Evolutionary conservation across 2,329 filamentous ascomycete species (phyloP).

Genomic region (Aspergillus pseudotamarii): DNA sequence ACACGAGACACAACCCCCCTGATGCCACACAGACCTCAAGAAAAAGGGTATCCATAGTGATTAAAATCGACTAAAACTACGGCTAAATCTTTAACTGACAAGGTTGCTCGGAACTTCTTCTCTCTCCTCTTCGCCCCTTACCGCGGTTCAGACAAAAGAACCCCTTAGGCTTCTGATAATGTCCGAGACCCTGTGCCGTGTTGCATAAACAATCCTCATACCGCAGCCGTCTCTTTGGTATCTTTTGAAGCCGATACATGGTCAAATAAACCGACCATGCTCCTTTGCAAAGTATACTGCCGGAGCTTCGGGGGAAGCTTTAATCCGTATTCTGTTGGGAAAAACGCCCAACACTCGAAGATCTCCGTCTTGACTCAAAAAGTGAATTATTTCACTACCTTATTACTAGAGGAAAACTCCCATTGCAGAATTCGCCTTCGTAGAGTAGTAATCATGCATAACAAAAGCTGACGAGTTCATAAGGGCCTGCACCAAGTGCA

Average conservation of each 20-base stretch:
- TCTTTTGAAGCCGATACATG: background rate
- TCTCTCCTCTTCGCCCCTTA: background rate
- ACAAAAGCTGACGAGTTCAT: background rate
- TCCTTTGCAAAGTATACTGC: background rate
- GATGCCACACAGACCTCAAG: background rate
- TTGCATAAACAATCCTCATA: background rate
- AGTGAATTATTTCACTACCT: background rate
- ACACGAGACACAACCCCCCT: background rate
- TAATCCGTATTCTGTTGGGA: conserved; percentile 32
- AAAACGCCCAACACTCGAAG: conserved; percentile 25
- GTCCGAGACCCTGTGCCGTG: background rate
- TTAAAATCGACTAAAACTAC: background rate
- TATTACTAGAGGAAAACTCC: background rate
- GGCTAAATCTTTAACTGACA: background rate
- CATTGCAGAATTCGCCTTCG: background rate
- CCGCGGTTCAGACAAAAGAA: conserved; percentile 12
- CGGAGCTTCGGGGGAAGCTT: conserved; percentile 16
- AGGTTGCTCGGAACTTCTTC: background rate
- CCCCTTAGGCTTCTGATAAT: conserved; percentile 10
- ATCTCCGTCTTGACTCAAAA: background rate
- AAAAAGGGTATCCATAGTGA: conserved; percentile 1
- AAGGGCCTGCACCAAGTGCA: background rate
- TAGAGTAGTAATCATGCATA: background rate
- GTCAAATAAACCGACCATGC: background rate
- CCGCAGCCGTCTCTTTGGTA: background rate